Evolutionary conservation across 1,284 basidiomycete species (phyloP).

Genomic region (Boletus semigastroideus): DNA sequence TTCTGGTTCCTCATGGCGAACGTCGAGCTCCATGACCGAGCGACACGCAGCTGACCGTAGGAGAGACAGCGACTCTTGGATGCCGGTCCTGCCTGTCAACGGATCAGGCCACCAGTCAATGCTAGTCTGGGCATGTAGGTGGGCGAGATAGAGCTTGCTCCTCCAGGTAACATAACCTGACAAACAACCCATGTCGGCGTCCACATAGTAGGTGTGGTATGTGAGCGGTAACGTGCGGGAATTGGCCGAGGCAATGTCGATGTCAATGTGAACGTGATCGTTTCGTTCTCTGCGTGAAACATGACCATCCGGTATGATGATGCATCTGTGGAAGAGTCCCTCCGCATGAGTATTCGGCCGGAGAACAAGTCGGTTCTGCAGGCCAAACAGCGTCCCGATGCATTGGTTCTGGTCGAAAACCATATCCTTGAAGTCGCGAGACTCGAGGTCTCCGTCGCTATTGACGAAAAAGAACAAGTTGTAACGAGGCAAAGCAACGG

Average conservation of each 20-base stretch:
- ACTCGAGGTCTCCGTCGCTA: not conserved
- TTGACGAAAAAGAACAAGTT: constrained; percentile 24
- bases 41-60: not conserved
- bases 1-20: not conserved
- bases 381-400: constrained; percentile 13
- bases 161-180: not conserved
- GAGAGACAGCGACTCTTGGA: not conserved
- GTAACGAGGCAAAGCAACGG: constrained; percentile 36
- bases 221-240: no score
- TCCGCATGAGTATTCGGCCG: constrained; percentile 12
- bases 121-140: not conserved
- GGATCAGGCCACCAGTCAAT: not conserved
- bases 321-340: constrained; percentile 15
- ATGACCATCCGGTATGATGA: constrained; percentile 43
- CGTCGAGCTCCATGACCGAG: not conserved
- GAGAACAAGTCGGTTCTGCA: constrained; percentile 41
- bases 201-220: not conserved
- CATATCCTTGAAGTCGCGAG: not conserved
- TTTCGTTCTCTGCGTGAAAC: no score
- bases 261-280: no score
- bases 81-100: not conserved
- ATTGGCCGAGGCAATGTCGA: no score
- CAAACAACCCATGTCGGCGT: not conserved
- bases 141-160: not conserved
- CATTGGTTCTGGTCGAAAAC: not conserved